Base-by-base conservation (phyloP, 768 basidiomycete species). In the Boletellus ananiceps region DNA sequence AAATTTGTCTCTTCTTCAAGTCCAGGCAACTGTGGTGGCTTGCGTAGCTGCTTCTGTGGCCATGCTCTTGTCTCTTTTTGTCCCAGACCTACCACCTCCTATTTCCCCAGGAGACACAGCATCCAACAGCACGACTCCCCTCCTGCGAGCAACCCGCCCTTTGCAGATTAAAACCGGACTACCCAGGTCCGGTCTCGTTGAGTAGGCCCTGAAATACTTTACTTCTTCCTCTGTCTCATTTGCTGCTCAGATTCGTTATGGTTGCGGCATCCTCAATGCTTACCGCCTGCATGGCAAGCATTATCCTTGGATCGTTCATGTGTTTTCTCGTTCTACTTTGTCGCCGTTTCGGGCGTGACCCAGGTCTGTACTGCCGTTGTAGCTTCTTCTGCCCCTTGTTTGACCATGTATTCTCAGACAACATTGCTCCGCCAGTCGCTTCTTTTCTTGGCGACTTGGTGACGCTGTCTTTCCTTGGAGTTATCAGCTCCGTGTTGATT, bases 381-480 rank as follows among this genome's bases (percentile, higher is more conserved):
- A 16, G 2, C 5, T 21, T 25, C 32, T 21, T 18, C 21, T 31
- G 31, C 15, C 40, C 14, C 16, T 37, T 8, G 13, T 29, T 23
- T 49, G 15, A 59, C 44, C 34, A 18, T 9, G 3, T 6, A 11
- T 29, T 13, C 38, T 7, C 60, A 92, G 93, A 96, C 63, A 99
- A 99, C 66, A 94, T 98, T 56, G 88, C 94, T 2, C 91, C 96
- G 0, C 93, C 96, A 0, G 76, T 98, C 8, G 96, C 96, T 0
- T 82, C 92, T 3, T 92, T 90, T 58, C 76, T 98, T 2, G 95
- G 96, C 5, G 96, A 98, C 61, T 76, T 99, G 31, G 76, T 98
- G 43, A 95, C 95, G 0, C 81, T 99, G 41, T 76, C 83, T 50
- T 82, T 97, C 47, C 72, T 98, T 23, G 89, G 86, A n/a, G 49